A percentile compares a stretch with the other conserved stretches of the same genome.
Evolutionary conservation across 1,284 basidiomycete species (phyloP).

Genomic region (Xerocomus amazonicus): DNA sequence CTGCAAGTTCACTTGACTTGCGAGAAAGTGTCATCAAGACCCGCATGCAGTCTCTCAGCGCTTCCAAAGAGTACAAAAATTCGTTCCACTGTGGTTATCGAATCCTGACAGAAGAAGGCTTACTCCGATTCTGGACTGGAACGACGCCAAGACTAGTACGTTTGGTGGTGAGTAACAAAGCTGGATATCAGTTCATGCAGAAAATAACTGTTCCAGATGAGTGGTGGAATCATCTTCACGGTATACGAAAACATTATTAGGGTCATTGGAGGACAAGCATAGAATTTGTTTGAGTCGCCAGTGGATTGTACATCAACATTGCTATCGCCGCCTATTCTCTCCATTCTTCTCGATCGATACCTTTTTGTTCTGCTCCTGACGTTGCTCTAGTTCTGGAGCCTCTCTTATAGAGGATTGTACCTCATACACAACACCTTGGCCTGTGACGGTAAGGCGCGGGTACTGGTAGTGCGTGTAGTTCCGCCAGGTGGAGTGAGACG

Average conservation of each 20-base stretch:
- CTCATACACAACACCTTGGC: no score
- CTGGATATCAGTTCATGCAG: background rate
- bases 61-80: conserved; percentile 81
- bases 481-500: no score
- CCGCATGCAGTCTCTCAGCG: conserved; percentile 92
- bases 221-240: conserved; percentile 94
- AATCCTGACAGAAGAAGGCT: conserved; percentile 87
- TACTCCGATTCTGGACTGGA: conserved; percentile 91
- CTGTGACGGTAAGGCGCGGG: no score
- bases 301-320: background rate
- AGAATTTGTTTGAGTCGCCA: background rate
- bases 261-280: conserved; percentile 34
- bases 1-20: conserved; percentile 2
- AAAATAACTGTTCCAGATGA: conserved; percentile 51
- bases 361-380: no score
- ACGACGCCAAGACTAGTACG: conserved; percentile 86
- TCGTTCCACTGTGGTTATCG: conserved; percentile 93
- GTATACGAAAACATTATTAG: conserved; percentile 82
- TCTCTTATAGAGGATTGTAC: no score
- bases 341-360: no score
- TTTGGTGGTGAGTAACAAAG: conserved; percentile 64
- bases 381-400: no score
- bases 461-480: no score
- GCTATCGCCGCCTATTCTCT: background rate
- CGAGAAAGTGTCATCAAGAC: conserved; percentile 91